phyloP scores from a whole-genome alignment of 2,329 filamentous ascomycete genomes.

The Lizonia empirigonia region DNA sequence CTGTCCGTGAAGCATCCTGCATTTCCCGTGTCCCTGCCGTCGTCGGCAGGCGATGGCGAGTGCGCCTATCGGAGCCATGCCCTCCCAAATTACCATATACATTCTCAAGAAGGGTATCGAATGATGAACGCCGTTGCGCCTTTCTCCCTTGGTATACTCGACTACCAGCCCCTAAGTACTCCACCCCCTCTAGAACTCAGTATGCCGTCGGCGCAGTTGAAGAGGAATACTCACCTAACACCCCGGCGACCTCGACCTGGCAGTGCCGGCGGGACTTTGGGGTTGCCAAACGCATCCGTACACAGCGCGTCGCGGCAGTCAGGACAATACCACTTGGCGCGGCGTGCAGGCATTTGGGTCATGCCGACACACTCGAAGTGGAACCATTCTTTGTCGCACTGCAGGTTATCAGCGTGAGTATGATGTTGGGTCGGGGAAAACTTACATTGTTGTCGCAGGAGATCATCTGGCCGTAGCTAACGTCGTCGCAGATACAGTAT shows the following conservation, averaged over 20 bases:
- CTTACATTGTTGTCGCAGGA: conserved; percentile 75
- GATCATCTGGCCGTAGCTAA: conserved; percentile 84
- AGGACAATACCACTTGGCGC: conserved; percentile 84
- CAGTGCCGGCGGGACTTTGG: conserved; percentile 37
- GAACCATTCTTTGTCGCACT: conserved; percentile 85
- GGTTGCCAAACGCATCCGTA: conserved; percentile 45
- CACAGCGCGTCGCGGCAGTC: conserved; percentile 60
- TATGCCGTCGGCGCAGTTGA: conserved; percentile 26
- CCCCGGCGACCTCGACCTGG: conserved; percentile 42
- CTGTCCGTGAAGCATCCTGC: neutral
- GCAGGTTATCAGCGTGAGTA: conserved; percentile 30
- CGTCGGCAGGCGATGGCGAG: neutral
- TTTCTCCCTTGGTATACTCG: neutral
- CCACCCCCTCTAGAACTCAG: conserved; percentile 44
- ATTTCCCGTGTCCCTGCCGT: neutral
- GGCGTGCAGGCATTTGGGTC: conserved; percentile 67
- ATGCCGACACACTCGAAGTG: conserved; percentile 79
- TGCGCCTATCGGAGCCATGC: neutral
- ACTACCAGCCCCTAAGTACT: conserved; percentile 33
- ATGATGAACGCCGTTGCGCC: conserved; percentile 9
- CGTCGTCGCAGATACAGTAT: conserved; percentile 79
- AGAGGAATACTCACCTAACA: conserved; percentile 40
- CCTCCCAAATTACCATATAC: neutral
- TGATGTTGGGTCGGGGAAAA: neutral
- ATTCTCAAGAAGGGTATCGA: conserved; percentile 11